Conservation (phyloP, 108 stramenopile species). For the Nannochloropsis salina region DNA sequence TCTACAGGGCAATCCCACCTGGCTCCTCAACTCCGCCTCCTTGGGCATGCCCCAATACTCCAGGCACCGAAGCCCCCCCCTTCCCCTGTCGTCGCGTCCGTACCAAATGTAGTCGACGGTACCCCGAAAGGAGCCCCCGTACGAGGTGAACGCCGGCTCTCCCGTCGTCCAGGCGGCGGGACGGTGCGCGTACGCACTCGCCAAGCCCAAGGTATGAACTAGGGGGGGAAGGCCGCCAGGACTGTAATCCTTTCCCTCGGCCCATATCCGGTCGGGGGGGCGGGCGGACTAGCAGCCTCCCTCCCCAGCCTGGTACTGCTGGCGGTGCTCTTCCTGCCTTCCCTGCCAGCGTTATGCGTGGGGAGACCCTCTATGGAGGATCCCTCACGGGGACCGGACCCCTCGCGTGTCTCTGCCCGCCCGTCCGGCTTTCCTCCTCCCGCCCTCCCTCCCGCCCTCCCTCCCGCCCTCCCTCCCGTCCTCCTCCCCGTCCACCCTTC, state of each 20-base stretch:
- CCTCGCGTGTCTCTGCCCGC: too few relatives aligned
- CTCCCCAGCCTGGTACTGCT: neutral
- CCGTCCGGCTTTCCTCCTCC: neutral
- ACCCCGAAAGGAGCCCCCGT: slow-evolving; percentile 44
- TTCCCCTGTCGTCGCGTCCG: slow-evolving; percentile 23
- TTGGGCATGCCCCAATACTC: neutral
- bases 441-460: neutral
- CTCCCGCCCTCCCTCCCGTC: neutral
- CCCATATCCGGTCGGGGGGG: neutral
- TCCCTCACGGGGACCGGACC: too few relatives aligned
- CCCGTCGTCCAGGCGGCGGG: slow-evolving; percentile 35
- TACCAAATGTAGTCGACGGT: slow-evolving; percentile 49
- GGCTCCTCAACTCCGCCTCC: neutral
- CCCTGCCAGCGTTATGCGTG: slow-evolving; percentile 20
- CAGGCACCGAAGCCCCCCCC: neutral
- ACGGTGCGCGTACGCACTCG: slow-evolving; percentile 46
- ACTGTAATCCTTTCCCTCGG: neutral
- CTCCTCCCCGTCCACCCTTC: neutral
- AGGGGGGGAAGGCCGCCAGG: neutral
- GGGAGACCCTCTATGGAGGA: too few relatives aligned
- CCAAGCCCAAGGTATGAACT: neutral
- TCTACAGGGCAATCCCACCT: neutral
- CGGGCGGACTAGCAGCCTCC: neutral
- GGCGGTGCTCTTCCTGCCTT: neutral
- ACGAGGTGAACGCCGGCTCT: slow-evolving; percentile 50